These are phyloP conservation scores for Fusarium musae DNA, from an alignment of 2,329 filamentous ascomycete species.

Conservation along the genomic window DNA sequence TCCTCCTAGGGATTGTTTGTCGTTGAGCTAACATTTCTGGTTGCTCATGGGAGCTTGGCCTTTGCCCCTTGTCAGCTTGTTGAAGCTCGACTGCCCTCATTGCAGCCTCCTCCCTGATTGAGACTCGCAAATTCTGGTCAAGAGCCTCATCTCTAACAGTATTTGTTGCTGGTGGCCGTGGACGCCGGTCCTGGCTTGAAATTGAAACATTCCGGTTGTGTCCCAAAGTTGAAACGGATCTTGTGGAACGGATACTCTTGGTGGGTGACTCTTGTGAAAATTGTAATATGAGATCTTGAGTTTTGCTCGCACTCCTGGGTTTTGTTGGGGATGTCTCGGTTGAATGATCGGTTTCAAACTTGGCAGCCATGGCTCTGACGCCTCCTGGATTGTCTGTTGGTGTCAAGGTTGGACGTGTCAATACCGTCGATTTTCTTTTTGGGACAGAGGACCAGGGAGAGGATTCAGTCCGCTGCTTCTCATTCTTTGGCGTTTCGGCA, in stretches of 20 bases:
- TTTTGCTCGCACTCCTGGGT: conserved; percentile 21
- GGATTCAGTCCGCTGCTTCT: not conserved
- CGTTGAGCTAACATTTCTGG: conserved; percentile 4
- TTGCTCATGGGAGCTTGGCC: not conserved
- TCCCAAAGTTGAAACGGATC: conserved; percentile 21
- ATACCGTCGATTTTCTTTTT: conserved; percentile 14
- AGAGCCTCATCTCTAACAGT: not conserved
- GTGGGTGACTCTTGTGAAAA: conserved; percentile 30
- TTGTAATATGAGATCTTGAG: conserved; percentile 35
- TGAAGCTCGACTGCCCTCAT: conserved; percentile 28
- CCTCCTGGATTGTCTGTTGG: conserved; percentile 45
- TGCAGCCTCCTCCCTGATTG: conserved; percentile 34
- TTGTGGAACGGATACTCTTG: conserved; percentile 11
- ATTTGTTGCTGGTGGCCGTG: not conserved
- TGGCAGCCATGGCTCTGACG: conserved; percentile 63
- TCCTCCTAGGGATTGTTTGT: conserved; percentile 11
- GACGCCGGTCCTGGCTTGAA: conserved; percentile 7
- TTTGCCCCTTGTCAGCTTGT: conserved; percentile 1
- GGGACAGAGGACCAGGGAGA: conserved; percentile 8
- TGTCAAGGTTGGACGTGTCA: conserved; percentile 27
- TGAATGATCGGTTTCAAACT: conserved; percentile 55
- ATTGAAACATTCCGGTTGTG: conserved; percentile 3
- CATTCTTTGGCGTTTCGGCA: not conserved
- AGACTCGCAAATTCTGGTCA: conserved; percentile 20
- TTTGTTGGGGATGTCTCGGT: conserved; percentile 4